Evolutionary conservation across 176 grass and related monocot species (phyloP), one percentile per base, ranked within the genome.

Genomic region (Rhynchospora breviuscula): DNA sequence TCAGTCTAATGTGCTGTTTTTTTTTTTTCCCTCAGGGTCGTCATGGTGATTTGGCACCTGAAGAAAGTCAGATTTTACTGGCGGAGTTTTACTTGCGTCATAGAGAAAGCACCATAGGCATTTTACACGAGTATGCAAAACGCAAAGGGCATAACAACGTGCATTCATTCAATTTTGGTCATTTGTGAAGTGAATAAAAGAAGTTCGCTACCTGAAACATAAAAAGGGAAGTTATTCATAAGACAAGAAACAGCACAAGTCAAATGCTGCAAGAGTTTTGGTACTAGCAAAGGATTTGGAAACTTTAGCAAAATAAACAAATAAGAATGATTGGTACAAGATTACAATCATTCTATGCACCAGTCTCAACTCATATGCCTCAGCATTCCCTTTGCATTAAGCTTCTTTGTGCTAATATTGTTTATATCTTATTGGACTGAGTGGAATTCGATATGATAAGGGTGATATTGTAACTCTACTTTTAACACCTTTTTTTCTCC

Each of bases 51-150:
- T 82, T 98, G n/a, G 90, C 59, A 21, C 82, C 89, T 69, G 90
- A 91, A 80, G 95, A 94, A 93, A 98, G 73, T 88, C 88, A 88
- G 85, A 91, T 98, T 85, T 86, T 98, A 79, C 89, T 93, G 85
- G 92, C 95, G 19, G 95, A 98, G 80, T 98, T 98, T 79, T 98
- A 91, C 76, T 84, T 98, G 85, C 92, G 95, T 18, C 92, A 98
- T 69, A 90, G 86, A 74, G 85, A 90, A 78, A 91, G 75, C 84
- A 94, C 92, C 46, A 61, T 83, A 82, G 89, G 68, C 35, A 87
- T 98, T 84, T 54, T 98, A 82, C 86, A 94, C 60, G 95, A 98
- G 83, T 94, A 94, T 86, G 95, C 87, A 74, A 93, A 90, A 87
- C 87, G 90, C 83, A 97, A 94, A 82, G 67, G 79, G 25, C 72